Evolutionary conservation across 768 basidiomycete genomes (phyloP).

Genomic region (Agrocybe chaxingu): DNA sequence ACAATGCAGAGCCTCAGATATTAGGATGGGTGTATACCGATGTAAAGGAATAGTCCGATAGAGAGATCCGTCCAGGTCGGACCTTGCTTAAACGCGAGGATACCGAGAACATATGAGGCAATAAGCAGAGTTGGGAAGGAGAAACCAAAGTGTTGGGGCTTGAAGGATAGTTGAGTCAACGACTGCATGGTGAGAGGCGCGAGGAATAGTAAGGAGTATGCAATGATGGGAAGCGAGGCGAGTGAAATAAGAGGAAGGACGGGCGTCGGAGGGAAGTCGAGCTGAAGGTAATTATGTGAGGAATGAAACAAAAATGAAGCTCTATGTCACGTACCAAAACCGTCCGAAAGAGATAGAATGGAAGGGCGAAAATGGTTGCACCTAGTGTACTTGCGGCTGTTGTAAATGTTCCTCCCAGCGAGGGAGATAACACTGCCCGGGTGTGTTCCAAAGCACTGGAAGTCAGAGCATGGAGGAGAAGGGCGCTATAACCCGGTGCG

Average conservation of each 20-base stretch:
- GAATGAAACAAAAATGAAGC: not conserved
- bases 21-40: conserved; percentile 40
- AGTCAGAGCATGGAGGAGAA: conserved; percentile 55
- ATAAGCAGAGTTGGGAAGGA: conserved; percentile 54
- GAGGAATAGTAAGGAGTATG: conserved; percentile 60
- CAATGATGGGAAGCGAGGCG: conserved; percentile 56
- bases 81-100: conserved; percentile 59
- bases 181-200: conserved; percentile 48
- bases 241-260: conserved; percentile 56
- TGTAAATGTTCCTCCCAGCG: conserved; percentile 53
- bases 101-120: conserved; percentile 52
- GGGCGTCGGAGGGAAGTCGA: conserved; percentile 48
- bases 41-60: conserved; percentile 56
- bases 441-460: conserved; percentile 66
- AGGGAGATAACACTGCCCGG: conserved; percentile 51
- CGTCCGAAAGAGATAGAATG: conserved; percentile 60
- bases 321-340: conserved; percentile 45
- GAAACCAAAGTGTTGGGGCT: conserved; percentile 52
- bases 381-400: conserved; percentile 58
- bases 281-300: conserved; percentile 28
- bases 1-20: too few relatives aligned
- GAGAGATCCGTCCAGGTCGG: conserved; percentile 58
- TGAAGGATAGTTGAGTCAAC: conserved; percentile 44
- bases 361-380: conserved; percentile 59
- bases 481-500: conserved; percentile 65